A percentile compares a stretch with the other conserved stretches of the same genome.
These are phyloP conservation scores for Penicillium sp. DNA, from an alignment of 2,329 filamentous ascomycete genomes.

Conservation along the genomic window DNA sequence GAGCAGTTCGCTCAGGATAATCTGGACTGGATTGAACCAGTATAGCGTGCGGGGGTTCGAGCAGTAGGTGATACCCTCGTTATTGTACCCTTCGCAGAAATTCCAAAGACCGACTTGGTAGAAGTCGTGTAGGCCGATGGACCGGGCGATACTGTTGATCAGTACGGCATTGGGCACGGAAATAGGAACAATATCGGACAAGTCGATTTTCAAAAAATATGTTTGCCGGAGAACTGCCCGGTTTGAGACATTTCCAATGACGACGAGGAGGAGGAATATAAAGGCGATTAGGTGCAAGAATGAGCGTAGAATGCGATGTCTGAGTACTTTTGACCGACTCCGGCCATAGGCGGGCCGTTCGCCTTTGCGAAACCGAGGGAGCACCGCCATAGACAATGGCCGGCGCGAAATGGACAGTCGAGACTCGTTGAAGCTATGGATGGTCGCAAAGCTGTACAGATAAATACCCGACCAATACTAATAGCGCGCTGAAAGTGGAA, in stretches of 20 bases:
- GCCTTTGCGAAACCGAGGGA: conserved; percentile 34
- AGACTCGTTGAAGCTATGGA: conserved; percentile 1
- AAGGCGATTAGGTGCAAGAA: conserved; percentile 75
- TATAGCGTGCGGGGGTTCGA: conserved; percentile 72
- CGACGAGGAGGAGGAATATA: conserved; percentile 79
- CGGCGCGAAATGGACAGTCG: neutral
- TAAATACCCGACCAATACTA: neutral
- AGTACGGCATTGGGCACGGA: conserved; percentile 73
- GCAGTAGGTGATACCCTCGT: conserved; percentile 73
- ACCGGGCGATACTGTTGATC: conserved; percentile 85
- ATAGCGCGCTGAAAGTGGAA: neutral
- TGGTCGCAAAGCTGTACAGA: neutral
- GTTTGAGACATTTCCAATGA: conserved; percentile 75
- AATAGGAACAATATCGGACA: conserved; percentile 78
- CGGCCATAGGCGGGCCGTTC: conserved; percentile 35
- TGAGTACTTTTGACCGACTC: conserved; percentile 45
- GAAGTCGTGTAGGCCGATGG: conserved; percentile 88
- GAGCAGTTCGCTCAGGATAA: conserved; percentile 79
- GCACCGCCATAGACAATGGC: conserved; percentile 28
- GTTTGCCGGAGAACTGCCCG: conserved; percentile 67
- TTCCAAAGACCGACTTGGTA: conserved; percentile 93
- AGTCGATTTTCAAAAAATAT: conserved; percentile 84
- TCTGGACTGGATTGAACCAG: conserved; percentile 89
- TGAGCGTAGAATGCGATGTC: conserved; percentile 68
- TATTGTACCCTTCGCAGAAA: conserved; percentile 84